Conservation (phyloP, 257 asterid species). For the Paraleonurus japonicus region DNA sequence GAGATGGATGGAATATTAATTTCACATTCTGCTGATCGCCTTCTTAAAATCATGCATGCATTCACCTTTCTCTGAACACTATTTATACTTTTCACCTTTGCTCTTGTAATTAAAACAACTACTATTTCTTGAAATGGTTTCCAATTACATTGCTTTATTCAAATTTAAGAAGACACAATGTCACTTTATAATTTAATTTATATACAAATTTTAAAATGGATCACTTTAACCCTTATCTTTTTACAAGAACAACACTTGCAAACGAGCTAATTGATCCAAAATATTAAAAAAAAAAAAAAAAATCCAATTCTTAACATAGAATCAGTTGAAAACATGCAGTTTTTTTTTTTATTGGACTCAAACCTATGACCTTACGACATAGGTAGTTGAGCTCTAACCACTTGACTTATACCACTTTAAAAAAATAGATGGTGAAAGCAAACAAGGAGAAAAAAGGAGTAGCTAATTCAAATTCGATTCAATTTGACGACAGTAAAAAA, state of each 20-base stretch:
- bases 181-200: neutral
- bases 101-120: neutral
- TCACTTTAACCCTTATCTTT: neutral
- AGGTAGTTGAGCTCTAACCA: too few species aligned
- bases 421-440: too few species aligned
- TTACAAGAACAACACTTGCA: neutral
- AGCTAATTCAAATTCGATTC: neutral
- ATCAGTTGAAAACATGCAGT: too few species aligned
- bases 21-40: too few species aligned
- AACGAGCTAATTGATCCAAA: neutral
- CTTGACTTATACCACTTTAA: too few species aligned
- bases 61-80: constrained; percentile 5
- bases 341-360: too few species aligned
- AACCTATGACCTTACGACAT: too few species aligned
- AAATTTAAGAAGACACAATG: neutral
- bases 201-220: too few species aligned
- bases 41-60: neutral
- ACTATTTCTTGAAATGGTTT: neutral
- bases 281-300: too few species aligned
- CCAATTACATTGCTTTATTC: neutral
- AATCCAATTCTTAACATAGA: neutral
- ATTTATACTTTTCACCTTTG: neutral
- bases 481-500: neutral
- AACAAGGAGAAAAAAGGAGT: neutral
- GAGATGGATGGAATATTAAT: too few species aligned